Evolutionary conservation across 768 basidiomycete genomes (phyloP).

Genomic region (Leucocoprinus birnbaumii): DNA sequence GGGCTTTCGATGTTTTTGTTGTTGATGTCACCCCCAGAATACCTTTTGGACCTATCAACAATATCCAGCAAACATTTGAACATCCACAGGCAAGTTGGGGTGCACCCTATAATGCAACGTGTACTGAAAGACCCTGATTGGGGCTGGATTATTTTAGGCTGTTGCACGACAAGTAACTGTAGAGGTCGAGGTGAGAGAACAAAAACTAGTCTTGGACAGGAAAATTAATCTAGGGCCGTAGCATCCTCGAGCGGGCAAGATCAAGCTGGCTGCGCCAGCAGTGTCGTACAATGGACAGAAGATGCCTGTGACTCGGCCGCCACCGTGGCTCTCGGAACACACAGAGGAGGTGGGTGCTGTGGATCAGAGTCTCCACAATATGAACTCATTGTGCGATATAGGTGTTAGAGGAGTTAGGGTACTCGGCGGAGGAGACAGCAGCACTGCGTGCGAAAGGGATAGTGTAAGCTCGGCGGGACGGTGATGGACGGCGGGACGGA

Average conservation of each 20-base stretch:
- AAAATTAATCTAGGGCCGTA: constrained; percentile 22
- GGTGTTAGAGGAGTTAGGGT: constrained; percentile 39
- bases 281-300: constrained; percentile 79
- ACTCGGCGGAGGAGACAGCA: constrained; percentile 33
- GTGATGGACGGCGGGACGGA: constrained; percentile 18
- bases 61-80: constrained; percentile 83
- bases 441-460: constrained; percentile 37
- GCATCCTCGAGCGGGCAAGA: constrained; percentile 73
- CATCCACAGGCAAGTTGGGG: constrained; percentile 60
- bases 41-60: constrained; percentile 91
- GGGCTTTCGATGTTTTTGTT: background rate
- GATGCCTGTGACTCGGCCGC: constrained; percentile 72
- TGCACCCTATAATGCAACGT: constrained; percentile 8
- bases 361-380: constrained; percentile 5
- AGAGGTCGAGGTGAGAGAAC: constrained; percentile 67
- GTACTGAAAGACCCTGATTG: constrained; percentile 10
- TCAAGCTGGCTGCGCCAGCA: constrained; percentile 80
- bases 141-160: constrained; percentile 41
- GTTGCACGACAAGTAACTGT: constrained; percentile 70
- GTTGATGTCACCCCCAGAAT: constrained; percentile 41
- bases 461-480: constrained; percentile 20
- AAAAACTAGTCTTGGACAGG: constrained; percentile 7
- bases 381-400: constrained; percentile 20
- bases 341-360: constrained; percentile 58
- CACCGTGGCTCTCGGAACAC: constrained; percentile 87